A percentile compares a stretch with the other conserved stretches of the same genome.
Evolutionary conservation across 1,284 basidiomycete species (phyloP).

Genomic region (Malassezia japonica): DNA sequence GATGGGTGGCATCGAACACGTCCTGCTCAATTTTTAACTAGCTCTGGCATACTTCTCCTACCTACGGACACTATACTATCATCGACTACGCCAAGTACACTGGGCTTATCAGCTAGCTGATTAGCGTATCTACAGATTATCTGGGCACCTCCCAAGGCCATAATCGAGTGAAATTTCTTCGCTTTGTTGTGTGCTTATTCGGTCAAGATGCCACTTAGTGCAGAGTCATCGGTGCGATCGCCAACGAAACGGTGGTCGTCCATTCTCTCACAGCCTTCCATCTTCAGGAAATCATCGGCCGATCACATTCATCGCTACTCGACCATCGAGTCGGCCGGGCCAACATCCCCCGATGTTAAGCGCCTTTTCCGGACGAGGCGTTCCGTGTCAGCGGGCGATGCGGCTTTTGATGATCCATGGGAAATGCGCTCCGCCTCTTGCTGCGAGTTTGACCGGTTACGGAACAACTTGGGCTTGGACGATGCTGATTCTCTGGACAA

Average conservation of each 20-base stretch:
- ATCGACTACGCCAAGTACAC: no score
- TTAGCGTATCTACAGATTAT: no score
- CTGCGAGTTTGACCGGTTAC: constrained; percentile 9
- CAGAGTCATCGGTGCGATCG: no score
- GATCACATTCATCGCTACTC: background rate
- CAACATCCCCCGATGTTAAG: background rate
- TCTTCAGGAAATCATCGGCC: background rate
- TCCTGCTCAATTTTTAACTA: no score
- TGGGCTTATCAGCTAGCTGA: no score
- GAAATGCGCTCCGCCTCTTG: constrained; percentile 2
- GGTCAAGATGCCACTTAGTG: no score
- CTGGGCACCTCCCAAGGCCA: no score
- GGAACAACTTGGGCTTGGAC: background rate
- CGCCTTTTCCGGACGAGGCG: background rate
- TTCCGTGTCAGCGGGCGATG: background rate
- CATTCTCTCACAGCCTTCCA: background rate
- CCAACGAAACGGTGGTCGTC: background rate
- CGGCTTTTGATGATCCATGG: background rate
- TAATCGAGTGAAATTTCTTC: no score
- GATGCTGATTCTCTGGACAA: background rate
- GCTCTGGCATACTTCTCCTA: no score
- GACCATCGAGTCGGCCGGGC: background rate
- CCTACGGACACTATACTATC: no score
- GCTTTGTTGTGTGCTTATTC: no score
- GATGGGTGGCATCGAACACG: no score